Base-by-base conservation (phyloP, 306 rosid species). In the Benincasa hispida region DNA sequence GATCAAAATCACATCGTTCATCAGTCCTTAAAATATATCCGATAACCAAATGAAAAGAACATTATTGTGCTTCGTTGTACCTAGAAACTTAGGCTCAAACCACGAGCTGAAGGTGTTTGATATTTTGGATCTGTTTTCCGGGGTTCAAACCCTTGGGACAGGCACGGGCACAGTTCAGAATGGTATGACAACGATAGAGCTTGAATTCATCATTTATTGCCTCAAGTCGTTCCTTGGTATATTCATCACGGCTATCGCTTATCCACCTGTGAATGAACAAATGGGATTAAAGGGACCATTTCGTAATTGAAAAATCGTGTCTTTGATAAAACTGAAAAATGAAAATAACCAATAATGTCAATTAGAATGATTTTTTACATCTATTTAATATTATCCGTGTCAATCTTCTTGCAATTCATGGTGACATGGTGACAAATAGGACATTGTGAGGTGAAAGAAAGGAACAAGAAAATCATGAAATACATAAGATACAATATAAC, bases 121-220 rank as follows among this genome's bases (percentile, higher is more conserved):
- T 95, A 77, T 92, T 63, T 57, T 72, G 70, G 79, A 95, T 95
- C 87, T 95, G 91, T 90, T 90, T 90, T 84, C 98, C 99, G 0
- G 99, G 99, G 81, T 88, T 95, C 90, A 95, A 83, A 57, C 99
- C 99, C 89, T 95, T 95, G 7, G 99, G 99, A 63, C 99, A 92
- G 81, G 98, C 98, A 48, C 91, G 93, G 53, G 99, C 91, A 76
- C 99, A 95, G 85, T 95, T 95, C 90, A 92, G 82, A 79, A 95
- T 95, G 78, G 99, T 95, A 88, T 95, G 99, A 79, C 99, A 95
- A n/a, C 99, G 96, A 72, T 95, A 95, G 72, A 95, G 98, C 92
- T 95, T 95, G 90, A 85, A 95, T 85, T 95, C 99, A 50, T 95
- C 99, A 73, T 95, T 86, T 75, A 95, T 80, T 35, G 97, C 92